Evolutionary conservation across 2,329 filamentous ascomycete species (phyloP).

Genomic region (Bipolaris gigantea): DNA sequence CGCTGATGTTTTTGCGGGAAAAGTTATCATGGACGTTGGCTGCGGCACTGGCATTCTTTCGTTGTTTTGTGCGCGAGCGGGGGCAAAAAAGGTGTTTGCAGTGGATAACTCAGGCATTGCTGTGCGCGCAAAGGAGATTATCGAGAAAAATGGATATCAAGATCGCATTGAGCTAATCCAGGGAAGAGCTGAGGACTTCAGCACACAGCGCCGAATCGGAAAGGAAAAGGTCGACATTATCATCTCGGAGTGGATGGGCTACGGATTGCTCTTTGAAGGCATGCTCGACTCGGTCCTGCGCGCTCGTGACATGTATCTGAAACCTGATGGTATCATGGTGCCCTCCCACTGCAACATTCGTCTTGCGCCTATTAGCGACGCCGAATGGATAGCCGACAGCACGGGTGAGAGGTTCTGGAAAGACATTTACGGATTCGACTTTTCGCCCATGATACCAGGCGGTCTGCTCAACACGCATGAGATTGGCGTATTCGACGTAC

Average conservation of each 20-base stretch:
- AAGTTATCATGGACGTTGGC: slow-evolving; percentile 87
- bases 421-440: slow-evolving; percentile 92
- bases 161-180: slow-evolving; percentile 76
- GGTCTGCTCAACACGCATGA: slow-evolving; percentile 70
- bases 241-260: slow-evolving; percentile 98
- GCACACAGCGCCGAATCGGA: slow-evolving; percentile 58
- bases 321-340: slow-evolving; percentile 77
- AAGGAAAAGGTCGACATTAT: slow-evolving; percentile 80
- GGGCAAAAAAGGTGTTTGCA: slow-evolving; percentile 81
- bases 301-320: slow-evolving; percentile 84
- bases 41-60: slow-evolving; percentile 82
- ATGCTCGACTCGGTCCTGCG: slow-evolving; percentile 94
- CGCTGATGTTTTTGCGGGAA: slow-evolving; percentile 82
- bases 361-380: slow-evolving; percentile 77
- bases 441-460: slow-evolving; percentile 83
- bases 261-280: slow-evolving; percentile 88
- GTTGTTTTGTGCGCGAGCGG: slow-evolving; percentile 92
- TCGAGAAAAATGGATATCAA: slow-evolving; percentile 77
- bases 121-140: slow-evolving; percentile 79
- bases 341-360: slow-evolving; percentile 84
- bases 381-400: slow-evolving; percentile 75
- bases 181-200: slow-evolving; percentile 85
- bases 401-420: slow-evolving; percentile 75
- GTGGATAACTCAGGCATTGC: slow-evolving; percentile 94
- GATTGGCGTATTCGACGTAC: slow-evolving; percentile 40